These are phyloP conservation scores for Cyberlindnera subsufficiens DNA, from an alignment of 805 yeast genomes.

Conservation along the genomic window DNA sequence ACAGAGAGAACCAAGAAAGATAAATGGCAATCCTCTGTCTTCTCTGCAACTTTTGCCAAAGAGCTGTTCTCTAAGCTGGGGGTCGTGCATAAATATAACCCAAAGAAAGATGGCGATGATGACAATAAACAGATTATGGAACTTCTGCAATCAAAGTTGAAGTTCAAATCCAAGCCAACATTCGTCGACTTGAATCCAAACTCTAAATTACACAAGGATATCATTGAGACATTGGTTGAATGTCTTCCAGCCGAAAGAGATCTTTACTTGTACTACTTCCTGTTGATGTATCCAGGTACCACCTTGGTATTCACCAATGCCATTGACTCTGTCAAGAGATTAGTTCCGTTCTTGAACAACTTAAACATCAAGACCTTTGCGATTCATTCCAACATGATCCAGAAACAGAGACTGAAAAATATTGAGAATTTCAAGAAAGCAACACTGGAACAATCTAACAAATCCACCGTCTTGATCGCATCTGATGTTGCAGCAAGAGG, in stretches of 20 bases:
- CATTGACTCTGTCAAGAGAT: constrained; percentile 88
- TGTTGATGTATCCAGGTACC: constrained; percentile 80
- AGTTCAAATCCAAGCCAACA: constrained; percentile 64
- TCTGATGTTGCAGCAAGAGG: constrained; percentile 99
- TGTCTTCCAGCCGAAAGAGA: constrained; percentile 91
- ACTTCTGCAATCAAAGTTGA: constrained; percentile 61
- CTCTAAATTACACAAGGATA: constrained; percentile 64
- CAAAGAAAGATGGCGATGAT: constrained; percentile 25
- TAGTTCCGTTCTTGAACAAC: constrained; percentile 68
- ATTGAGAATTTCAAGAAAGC: constrained; percentile 72
- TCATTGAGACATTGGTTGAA: constrained; percentile 84
- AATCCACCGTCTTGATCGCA: constrained; percentile 70
- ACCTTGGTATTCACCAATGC: constrained; percentile 90
- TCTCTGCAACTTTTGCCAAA: constrained; percentile 87
- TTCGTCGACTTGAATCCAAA: constrained; percentile 85
- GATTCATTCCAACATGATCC: constrained; percentile 91
- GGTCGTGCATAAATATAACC: constrained; percentile 27
- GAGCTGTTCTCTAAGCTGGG: constrained; percentile 75
- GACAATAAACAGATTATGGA: constrained; percentile 56
- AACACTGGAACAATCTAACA: constrained; percentile 33
- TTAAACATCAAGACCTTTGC: constrained; percentile 65
- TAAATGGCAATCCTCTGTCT: constrained; percentile 81
- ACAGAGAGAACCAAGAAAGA: constrained; percentile 42
- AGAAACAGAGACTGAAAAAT: constrained; percentile 82
- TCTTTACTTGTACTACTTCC: constrained; percentile 80